Conservation (phyloP, 2,329 filamentous ascomycete genomes). For the Zasmidium citrigriseum region DNA sequence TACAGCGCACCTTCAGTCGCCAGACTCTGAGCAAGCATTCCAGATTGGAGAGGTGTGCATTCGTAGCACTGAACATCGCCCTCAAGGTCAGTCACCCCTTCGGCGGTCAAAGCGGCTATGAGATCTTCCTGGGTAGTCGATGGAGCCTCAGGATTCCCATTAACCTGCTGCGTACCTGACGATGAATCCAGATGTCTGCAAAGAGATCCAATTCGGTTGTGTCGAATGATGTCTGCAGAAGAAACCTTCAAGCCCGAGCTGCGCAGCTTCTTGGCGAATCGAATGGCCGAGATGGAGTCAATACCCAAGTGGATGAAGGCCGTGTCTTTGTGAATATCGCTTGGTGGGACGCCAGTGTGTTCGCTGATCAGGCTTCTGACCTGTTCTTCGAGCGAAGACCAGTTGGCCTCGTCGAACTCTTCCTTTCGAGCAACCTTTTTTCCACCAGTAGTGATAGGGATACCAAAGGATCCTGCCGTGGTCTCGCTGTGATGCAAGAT, state of each 20-base stretch:
- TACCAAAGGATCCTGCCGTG: slow-evolving; percentile 3
- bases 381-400: slow-evolving; percentile 9
- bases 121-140: not conserved
- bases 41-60: slow-evolving; percentile 17
- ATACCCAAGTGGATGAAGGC: slow-evolving; percentile 19
- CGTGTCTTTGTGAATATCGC: slow-evolving; percentile 13
- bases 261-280: slow-evolving; percentile 13
- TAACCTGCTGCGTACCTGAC: not conserved
- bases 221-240: slow-evolving; percentile 12
- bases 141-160: not conserved
- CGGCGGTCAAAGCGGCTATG: not conserved
- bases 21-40: slow-evolving; percentile 18
- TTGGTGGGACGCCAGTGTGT: slow-evolving; percentile 1
- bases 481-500: slow-evolving; percentile 7
- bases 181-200: slow-evolving; percentile 2
- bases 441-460: not conserved
- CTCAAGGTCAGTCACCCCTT: not conserved
- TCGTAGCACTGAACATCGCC: slow-evolving; percentile 5
- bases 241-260: slow-evolving; percentile 14
- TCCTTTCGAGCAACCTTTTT: not conserved
- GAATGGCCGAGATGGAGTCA: slow-evolving; percentile 20
- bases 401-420: slow-evolving; percentile 6
- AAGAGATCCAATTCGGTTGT: slow-evolving; percentile 14
- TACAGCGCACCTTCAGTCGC: slow-evolving; percentile 16
- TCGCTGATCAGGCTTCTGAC: slow-evolving; percentile 9